These are phyloP conservation scores for Leucosporidium scottii DNA, from an alignment of 768 basidiomycete species.

Conservation along the genomic window DNA sequence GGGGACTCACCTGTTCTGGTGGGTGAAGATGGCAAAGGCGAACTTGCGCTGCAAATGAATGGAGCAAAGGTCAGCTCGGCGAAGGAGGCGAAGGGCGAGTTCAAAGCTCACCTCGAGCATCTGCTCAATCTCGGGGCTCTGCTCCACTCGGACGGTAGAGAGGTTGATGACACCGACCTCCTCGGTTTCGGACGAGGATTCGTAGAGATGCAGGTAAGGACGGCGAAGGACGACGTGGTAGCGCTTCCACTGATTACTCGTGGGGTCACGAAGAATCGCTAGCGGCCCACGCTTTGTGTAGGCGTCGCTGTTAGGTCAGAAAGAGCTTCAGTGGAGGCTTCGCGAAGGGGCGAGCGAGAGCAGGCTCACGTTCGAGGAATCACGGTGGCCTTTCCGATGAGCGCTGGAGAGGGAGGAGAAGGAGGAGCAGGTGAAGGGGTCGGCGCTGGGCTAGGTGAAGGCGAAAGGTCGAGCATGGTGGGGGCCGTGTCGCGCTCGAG, in stretches of 20 bases:
- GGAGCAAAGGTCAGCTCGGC: neutral
- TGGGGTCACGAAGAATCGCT: constrained; percentile 70
- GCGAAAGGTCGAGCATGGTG: constrained; percentile 37
- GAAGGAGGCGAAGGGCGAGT: neutral
- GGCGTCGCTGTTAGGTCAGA: constrained; percentile 56
- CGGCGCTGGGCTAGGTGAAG: neutral
- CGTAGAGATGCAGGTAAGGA: constrained; percentile 82
- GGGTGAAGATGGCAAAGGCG: constrained; percentile 33
- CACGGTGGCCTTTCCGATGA: constrained; percentile 8
- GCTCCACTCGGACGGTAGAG: constrained; percentile 73
- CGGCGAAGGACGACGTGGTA: constrained; percentile 81
- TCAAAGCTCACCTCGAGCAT: constrained; percentile 30
- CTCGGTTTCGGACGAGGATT: constrained; percentile 73
- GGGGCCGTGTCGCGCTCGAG: constrained; percentile 59
- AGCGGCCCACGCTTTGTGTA: constrained; percentile 77
- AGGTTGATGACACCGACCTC: constrained; percentile 78
- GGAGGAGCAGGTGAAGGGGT: neutral
- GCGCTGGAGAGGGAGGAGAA: neutral
- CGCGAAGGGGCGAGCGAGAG: neutral
- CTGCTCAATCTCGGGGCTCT: constrained; percentile 72
- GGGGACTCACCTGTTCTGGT: constrained; percentile 24
- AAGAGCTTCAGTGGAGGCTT: constrained; percentile 44
- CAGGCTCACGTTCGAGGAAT: constrained; percentile 12
- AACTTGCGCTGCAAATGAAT: constrained; percentile 26
- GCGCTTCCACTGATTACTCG: constrained; percentile 69